Conservation (phyloP, 2,329 filamentous ascomycete genomes). For the Tetracladium maxilliforme region DNA sequence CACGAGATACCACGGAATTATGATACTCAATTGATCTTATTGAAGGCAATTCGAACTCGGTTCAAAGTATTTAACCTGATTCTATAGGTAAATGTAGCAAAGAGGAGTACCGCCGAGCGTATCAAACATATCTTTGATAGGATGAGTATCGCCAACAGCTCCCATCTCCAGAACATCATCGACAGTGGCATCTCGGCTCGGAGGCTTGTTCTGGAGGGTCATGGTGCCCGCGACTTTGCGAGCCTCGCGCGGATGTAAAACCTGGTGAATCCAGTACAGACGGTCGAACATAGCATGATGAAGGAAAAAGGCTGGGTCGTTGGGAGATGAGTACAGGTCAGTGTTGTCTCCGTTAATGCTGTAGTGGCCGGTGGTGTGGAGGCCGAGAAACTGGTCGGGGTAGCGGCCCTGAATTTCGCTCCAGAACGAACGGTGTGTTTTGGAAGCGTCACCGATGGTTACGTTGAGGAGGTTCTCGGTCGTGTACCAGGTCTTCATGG, state of each 20-base stretch:
- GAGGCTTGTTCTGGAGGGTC: slow-evolving; percentile 23
- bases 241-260: too few relatives aligned
- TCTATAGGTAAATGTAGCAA: slow-evolving; percentile 27
- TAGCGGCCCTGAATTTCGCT: slow-evolving; percentile 26
- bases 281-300: slow-evolving; percentile 31
- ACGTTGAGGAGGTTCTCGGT: slow-evolving; percentile 21
- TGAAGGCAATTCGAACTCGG: too few relatives aligned
- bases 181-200: slow-evolving; percentile 24
- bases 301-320: slow-evolving; percentile 28
- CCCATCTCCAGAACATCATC: slow-evolving; percentile 19
- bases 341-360: slow-evolving; percentile 26
- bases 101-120: slow-evolving; percentile 26
- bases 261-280: slow-evolving; percentile 29
- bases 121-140: slow-evolving; percentile 21
- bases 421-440: too few relatives aligned
- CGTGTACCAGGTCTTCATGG: slow-evolving; percentile 20
- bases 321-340: slow-evolving; percentile 26
- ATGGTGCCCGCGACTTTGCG: slow-evolving; percentile 22
- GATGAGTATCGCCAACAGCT: slow-evolving; percentile 8
- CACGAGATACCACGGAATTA: too few relatives aligned
- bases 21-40: too few relatives aligned
- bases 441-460: slow-evolving; percentile 19
- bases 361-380: slow-evolving; percentile 25
- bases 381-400: slow-evolving; percentile 15
- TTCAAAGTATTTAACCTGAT: too few relatives aligned